phyloP scores from a whole-genome alignment of 2,329 filamentous ascomycete genomes.

The Dryadomyces quercivorus region DNA sequence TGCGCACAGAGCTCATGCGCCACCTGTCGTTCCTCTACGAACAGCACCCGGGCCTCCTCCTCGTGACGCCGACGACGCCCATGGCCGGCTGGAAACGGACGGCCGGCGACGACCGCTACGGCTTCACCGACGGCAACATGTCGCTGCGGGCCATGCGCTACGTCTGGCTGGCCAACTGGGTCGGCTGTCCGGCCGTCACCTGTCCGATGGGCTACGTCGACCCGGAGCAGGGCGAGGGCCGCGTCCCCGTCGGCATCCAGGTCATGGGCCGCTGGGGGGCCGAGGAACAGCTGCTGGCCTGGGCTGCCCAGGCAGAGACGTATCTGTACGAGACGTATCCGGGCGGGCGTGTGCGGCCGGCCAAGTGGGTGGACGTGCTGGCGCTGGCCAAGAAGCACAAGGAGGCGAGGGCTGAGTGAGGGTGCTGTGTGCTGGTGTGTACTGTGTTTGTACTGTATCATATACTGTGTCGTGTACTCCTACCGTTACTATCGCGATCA shows the following conservation, averaged over 20 bases:
- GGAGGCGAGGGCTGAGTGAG: background rate
- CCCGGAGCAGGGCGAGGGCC: constrained; percentile 42
- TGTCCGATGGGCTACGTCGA: constrained; percentile 64
- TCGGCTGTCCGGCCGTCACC: constrained; percentile 62
- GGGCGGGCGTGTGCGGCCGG: constrained; percentile 36
- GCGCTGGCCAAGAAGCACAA: constrained; percentile 17
- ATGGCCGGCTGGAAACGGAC: constrained; percentile 60
- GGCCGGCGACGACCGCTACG: constrained; percentile 50
- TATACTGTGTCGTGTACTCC: too few relatives aligned
- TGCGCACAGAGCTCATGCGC: constrained; percentile 66
- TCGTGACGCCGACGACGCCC: constrained; percentile 68
- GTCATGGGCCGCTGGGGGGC: constrained; percentile 55
- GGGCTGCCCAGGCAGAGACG: constrained; percentile 43
- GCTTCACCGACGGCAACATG: constrained; percentile 60
- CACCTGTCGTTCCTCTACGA: constrained; percentile 63
- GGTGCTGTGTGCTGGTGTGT: too few relatives aligned
- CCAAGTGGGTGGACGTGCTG: constrained; percentile 48
- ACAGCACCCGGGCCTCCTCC: constrained; percentile 59
- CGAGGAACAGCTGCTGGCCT: constrained; percentile 50
- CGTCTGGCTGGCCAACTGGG: constrained; percentile 74
- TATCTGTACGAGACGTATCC: constrained; percentile 35
- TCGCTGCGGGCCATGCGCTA: constrained; percentile 74
- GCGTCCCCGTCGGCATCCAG: constrained; percentile 48
- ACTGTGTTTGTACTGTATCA: background rate
- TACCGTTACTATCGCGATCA: too few relatives aligned